Evolutionary conservation across 2,329 filamentous ascomycete genomes (phyloP).

Genomic region (Akanthomyces muscarius): DNA sequence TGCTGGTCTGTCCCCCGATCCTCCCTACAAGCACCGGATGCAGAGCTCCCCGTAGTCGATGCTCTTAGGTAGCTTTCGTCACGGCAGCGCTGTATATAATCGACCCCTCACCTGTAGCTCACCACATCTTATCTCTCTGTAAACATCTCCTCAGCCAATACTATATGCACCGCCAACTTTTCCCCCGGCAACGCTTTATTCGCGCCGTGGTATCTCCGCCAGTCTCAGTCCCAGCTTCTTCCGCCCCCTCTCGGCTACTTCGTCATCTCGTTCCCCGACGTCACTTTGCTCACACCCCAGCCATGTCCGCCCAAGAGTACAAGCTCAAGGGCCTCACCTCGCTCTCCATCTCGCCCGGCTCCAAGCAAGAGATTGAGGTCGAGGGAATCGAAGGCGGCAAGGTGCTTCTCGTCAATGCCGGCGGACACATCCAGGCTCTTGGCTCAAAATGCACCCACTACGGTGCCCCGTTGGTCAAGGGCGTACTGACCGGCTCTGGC

Average conservation of each 20-base stretch:
- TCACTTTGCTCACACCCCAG: conserved; percentile 13
- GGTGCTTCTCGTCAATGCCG: conserved; percentile 77
- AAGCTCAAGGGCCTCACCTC: conserved; percentile 74
- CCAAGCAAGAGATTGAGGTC: conserved; percentile 86
- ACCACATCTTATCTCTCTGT: not conserved
- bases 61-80: not conserved
- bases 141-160: not conserved
- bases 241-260: not conserved
- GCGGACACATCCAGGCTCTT: conserved; percentile 71
- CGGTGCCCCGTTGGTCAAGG: conserved; percentile 82
- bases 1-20: not conserved
- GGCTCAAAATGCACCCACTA: conserved; percentile 88
- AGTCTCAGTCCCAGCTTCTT: not conserved
- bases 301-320: conserved; percentile 54
- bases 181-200: not conserved
- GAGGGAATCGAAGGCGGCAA: conserved; percentile 85
- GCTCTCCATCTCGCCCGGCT: conserved; percentile 69
- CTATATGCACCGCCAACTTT: conserved; percentile 7
- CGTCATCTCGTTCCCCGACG: not conserved
- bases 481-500: conserved; percentile 76
- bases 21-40: not conserved
- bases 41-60: not conserved
- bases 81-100: not conserved
- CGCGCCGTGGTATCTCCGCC: not conserved
- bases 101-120: conserved; percentile 2